Conservation (phyloP, 176 grass and related monocot species). For the Eragrostis nindensis region DNA sequence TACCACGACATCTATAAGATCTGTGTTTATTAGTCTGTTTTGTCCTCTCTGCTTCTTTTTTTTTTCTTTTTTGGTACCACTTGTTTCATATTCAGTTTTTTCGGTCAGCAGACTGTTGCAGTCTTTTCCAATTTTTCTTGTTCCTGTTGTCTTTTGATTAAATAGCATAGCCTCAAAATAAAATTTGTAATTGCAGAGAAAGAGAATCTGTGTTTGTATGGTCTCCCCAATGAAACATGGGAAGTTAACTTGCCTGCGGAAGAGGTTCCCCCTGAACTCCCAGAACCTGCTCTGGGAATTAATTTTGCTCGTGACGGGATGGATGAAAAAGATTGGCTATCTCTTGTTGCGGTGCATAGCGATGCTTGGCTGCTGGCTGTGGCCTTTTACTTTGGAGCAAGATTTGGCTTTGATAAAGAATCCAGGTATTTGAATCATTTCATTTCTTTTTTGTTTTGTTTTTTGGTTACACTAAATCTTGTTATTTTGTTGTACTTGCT, state of each 20-base stretch:
- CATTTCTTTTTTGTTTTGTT: background rate
- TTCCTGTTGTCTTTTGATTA: slow-evolving; percentile 14
- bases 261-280: slow-evolving; percentile 96
- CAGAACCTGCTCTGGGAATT: slow-evolving; percentile 92
- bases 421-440: slow-evolving; percentile 63
- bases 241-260: slow-evolving; percentile 93
- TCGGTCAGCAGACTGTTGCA: background rate
- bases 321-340: slow-evolving; percentile 95
- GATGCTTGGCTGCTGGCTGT: slow-evolving; percentile 89
- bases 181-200: slow-evolving; percentile 70
- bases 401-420: slow-evolving; percentile 95
- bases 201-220: slow-evolving; percentile 94
- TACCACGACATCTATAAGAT: background rate
- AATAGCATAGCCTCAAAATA: background rate
- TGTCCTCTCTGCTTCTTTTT: background rate
- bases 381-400: slow-evolving; percentile 88
- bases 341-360: slow-evolving; percentile 90
- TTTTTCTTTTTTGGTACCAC: background rate
- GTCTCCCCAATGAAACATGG: slow-evolving; percentile 96
- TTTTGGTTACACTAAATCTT: background rate
- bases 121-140: slow-evolving; percentile 13
- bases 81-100: slow-evolving; percentile 9
- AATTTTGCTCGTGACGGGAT: slow-evolving; percentile 97
- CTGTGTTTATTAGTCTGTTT: background rate
- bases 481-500: background rate